Base-by-base conservation (phyloP, 345 rosid genomes). In the Erucastrum elatum region DNA sequence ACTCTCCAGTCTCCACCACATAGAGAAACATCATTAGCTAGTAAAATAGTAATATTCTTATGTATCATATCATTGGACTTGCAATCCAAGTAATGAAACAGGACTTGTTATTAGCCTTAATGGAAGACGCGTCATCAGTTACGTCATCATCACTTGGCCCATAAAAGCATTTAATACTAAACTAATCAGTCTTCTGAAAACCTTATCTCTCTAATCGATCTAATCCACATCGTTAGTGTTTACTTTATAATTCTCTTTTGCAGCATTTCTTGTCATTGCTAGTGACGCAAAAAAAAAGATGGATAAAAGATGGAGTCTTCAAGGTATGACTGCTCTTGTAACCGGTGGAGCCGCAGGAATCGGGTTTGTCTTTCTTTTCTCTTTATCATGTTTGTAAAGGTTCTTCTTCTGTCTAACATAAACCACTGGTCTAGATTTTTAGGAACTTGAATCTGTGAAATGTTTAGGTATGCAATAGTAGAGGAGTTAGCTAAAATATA, bases 261-360 rank as follows among this genome's bases (percentile, higher is more conserved):
- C 27, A 1, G 30, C 26, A 58, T 21, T 16, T 55, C 59, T 25
- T 8, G 30, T 25, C 33, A 25, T 2, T 59, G 31, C 63, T 5
- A 8, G 8, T 56, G 29, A 56, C 21, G 56, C 55, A 51, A 15
- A 53, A 4, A 17, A 2, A n/a, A 27, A 27, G 30, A 33, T 63
- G 41, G 41, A 63, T 15, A 68, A 49, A n/a, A 53, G 37, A 53
- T 72, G 82, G 77, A 71, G 60, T 66, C 72, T 78, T 39, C 37
- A 72, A 55, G 82, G 82, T 39, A 78, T 78, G 82, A 78, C 77
- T 56, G 82, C 77, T 72, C 82, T 78, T 39, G 77, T 72, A 11
- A 78, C 72, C 1, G 72, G 81, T 33, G 81, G 81, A 64, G 66
- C 67, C 0, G n/a, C 33, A 0, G 81, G 81, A 27, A 78, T 78